Evolutionary conservation across 352 stramenopile genomes (phyloP), one percentile per base, ranked within the genome.

Genomic region (Phytopythium chamaehyphon): DNA sequence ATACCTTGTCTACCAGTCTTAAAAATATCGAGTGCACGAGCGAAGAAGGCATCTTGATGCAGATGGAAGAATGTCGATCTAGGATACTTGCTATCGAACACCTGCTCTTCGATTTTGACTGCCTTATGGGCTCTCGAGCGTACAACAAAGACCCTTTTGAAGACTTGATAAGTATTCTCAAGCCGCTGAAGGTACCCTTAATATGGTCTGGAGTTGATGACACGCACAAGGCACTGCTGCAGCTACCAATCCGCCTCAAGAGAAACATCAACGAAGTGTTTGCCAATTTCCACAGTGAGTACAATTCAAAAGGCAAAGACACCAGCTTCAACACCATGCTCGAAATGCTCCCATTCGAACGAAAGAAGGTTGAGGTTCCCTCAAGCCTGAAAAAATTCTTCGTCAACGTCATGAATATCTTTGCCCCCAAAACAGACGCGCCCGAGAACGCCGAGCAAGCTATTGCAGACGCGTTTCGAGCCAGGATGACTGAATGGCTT

Each of bases 41-140:
- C 14, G 59, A 58, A 21, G 62, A 81, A 1, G 37, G 46, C 9
- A 49, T 68, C 0, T 50, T 60, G 23, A 6, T 19, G 19, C 24
- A 63, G 1, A 55, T 68, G 8, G 61, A 73, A n/a, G 62, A 78
- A 6, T 21, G 42, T 11, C 59, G 64, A 1, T 42, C 28, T 0
- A 47, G 18, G n/a, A 3, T 76, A 9, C 9, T 76, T 10, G 21
- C 15, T 0, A 24, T 61, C 18, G 46, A 56, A 1, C 44, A 58
- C 11, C 58, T 33, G 11, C 43, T 81, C 15, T 79, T 82, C 18
- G 54, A 62, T 12, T 45, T 86, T 28, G 61, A 78, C 2, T 10
- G 71, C 9, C 14, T 78, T 14, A 22, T 64, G 38, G 51, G 62
- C 7, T 54, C 24, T 5, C 9, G 18, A 2, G 60, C 62, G 33